Evolutionary conservation across 2,329 filamentous ascomycete species (phyloP).

Genomic region (Leptographium procerum): DNA sequence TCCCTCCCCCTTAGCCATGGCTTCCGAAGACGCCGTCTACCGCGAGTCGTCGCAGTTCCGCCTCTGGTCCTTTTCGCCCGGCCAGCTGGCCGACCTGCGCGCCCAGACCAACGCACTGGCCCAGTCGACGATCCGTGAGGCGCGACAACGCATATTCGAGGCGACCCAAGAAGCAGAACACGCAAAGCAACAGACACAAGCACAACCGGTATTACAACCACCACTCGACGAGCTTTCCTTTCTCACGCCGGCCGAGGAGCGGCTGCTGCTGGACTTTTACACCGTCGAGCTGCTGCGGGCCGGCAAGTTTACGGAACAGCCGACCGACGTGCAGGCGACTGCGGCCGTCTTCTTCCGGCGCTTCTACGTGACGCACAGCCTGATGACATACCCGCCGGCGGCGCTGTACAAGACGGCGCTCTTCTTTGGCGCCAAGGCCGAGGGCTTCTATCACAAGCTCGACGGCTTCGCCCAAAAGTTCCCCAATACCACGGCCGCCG

Average conservation of each 20-base stretch:
- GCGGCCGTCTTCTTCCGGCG: constrained; percentile 83
- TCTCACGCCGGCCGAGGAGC: constrained; percentile 73
- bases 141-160: neutral
- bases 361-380: constrained; percentile 91
- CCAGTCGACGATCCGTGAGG: constrained; percentile 43
- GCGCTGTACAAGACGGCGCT: constrained; percentile 82
- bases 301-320: constrained; percentile 39
- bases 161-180: neutral
- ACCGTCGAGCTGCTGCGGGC: constrained; percentile 46
- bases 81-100: constrained; percentile 60
- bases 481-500: constrained; percentile 60
- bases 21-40: constrained; percentile 83
- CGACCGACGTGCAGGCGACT: constrained; percentile 51
- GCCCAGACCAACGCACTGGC: constrained; percentile 71
- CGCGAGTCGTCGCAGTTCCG: constrained; percentile 81
- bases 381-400: constrained; percentile 91
- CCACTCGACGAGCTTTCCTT: constrained; percentile 36
- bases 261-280: constrained; percentile 70
- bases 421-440: constrained; percentile 88
- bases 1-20: constrained; percentile 33
- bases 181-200: constrained; percentile 22
- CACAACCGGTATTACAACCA: neutral
- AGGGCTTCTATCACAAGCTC: constrained; percentile 54
- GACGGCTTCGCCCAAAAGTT: constrained; percentile 54
- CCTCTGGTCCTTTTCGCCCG: constrained; percentile 81